Evolutionary conservation across 225 moss, liverwort and hornwort species (phyloP).

Genomic region (Bryum argenteum): DNA sequence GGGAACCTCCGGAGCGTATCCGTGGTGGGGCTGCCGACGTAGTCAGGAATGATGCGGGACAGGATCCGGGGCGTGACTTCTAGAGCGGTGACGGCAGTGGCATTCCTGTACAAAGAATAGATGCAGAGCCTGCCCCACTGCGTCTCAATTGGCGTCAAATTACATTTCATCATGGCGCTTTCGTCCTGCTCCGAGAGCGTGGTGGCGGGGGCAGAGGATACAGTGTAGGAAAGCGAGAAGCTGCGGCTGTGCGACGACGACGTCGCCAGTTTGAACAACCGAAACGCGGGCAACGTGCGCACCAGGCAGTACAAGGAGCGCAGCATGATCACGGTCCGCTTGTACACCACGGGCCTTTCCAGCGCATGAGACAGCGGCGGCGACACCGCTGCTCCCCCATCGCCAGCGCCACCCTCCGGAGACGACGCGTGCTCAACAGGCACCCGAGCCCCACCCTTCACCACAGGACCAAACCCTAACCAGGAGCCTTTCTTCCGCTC

Average conservation of each 20-base stretch:
- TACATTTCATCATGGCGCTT: slow-evolving; percentile 75
- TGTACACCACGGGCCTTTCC: slow-evolving; percentile 92
- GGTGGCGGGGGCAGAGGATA: slow-evolving; percentile 57
- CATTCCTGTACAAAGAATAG: slow-evolving; percentile 78
- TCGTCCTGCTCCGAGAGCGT: slow-evolving; percentile 72
- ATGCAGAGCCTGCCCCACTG: slow-evolving; percentile 86
- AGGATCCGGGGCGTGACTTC: slow-evolving; percentile 91
- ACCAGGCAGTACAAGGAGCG: slow-evolving; percentile 91
- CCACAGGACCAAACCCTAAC: slow-evolving; percentile 69
- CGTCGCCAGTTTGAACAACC: slow-evolving; percentile 87
- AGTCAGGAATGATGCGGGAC: slow-evolving; percentile 79
- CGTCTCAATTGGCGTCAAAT: slow-evolving; percentile 86
- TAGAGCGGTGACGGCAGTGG: slow-evolving; percentile 90
- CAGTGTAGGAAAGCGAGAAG: slow-evolving; percentile 80
- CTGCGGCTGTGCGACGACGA: slow-evolving; percentile 88
- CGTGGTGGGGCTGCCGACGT: slow-evolving; percentile 95
- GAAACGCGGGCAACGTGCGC: slow-evolving; percentile 88
- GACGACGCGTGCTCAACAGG: slow-evolving; percentile 30
- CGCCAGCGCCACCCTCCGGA: slow-evolving; percentile 23
- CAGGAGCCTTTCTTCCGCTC: slow-evolving; percentile 64
- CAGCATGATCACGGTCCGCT: slow-evolving; percentile 92
- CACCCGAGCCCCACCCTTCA: slow-evolving; percentile 28
- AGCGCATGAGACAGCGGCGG: slow-evolving; percentile 55
- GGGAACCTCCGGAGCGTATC: slow-evolving; percentile 78
- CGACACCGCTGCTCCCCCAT: slow-evolving; percentile 30